Base-by-base conservation (phyloP, 2,329 filamentous ascomycete species). In the Hypocrella siamensis region DNA sequence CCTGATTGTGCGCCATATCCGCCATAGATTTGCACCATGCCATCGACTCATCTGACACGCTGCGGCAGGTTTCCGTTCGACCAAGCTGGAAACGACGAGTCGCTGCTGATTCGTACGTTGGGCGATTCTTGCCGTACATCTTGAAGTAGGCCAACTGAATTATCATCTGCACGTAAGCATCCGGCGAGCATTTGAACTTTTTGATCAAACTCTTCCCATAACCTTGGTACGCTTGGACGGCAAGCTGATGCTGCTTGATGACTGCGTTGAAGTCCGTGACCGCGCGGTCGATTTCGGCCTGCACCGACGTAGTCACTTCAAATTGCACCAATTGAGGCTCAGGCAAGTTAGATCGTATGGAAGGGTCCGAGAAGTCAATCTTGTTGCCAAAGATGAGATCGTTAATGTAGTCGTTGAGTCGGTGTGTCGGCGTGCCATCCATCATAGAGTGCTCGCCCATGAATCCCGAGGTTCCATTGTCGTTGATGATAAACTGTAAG, bases 361-460 rank as follows among this genome's bases (percentile, higher is more conserved):
- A 61, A 6, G 83, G 70, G 52, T 85, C 71, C 37, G 79, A 79
- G 51, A 94, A 82, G 57, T 94, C 85, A 36, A 98, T 75, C 54
- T 90, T 92, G 62, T 93, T 88, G 61, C 79, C 78, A 60, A 93
- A 86, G 55, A 96, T 94, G 48, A 82, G 70, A 52, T 81, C 75
- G 62, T 88, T 92, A 51, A 92, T 70, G 50, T 85, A 90, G 67
- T 98, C 90, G 56, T 94, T 98, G 12, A 98, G 70, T 28, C 92
- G 79, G 60, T 96, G 90, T 3, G 92, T 98, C 1, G 92, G 86
- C 6, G 90, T 98, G 41, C 92, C 90, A 53, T 98, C 90, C 92
- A 98, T 98, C 90, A 98, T 96, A 47, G 82, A 92, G 68, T 98
- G 90, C 61, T 98, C 90, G 49, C 90, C 90, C 69, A 85, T 88